phyloP scores from a whole-genome alignment of 2,329 filamentous ascomycete species.

The Penicillium rolfsii region DNA sequence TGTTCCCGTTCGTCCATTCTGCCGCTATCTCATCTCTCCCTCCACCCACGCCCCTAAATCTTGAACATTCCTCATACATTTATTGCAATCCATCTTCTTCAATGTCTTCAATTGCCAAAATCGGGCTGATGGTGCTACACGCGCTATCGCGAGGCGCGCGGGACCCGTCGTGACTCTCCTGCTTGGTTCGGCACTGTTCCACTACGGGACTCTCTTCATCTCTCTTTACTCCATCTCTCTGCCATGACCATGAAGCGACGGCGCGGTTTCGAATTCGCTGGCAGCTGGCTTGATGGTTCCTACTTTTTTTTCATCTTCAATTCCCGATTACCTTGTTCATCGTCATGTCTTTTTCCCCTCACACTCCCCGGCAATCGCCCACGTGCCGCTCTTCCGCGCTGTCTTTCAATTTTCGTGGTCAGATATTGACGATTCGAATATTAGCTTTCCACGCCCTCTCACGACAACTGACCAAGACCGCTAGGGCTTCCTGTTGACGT shows the following conservation, averaged over 20 bases:
- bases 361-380: constrained; percentile 23
- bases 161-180: constrained; percentile 21
- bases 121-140: constrained; percentile 20
- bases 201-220: constrained; percentile 20
- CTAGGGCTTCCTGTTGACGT: neutral
- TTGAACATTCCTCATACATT: constrained; percentile 20
- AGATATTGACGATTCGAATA: constrained; percentile 43
- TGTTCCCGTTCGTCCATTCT: constrained; percentile 13
- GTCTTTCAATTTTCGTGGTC: constrained; percentile 31
- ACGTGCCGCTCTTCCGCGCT: constrained; percentile 25
- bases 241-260: constrained; percentile 16
- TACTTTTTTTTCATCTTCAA: constrained; percentile 30
- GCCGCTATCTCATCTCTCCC: constrained; percentile 19
- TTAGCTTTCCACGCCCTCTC: constrained; percentile 37
- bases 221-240: constrained; percentile 25
- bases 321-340: constrained; percentile 26
- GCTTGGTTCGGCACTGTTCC: constrained; percentile 19
- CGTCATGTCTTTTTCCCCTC: constrained; percentile 22
- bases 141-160: constrained; percentile 25
- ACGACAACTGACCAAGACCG: constrained; percentile 8
- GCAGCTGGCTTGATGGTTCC: constrained; percentile 23
- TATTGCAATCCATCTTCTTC: constrained; percentile 22
- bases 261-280: constrained; percentile 19
- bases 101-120: constrained; percentile 7
- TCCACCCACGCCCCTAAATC: constrained; percentile 12